Conservation (phyloP, 495 filamentous ascomycete genomes). For the Aspergillus baeticus region DNA sequence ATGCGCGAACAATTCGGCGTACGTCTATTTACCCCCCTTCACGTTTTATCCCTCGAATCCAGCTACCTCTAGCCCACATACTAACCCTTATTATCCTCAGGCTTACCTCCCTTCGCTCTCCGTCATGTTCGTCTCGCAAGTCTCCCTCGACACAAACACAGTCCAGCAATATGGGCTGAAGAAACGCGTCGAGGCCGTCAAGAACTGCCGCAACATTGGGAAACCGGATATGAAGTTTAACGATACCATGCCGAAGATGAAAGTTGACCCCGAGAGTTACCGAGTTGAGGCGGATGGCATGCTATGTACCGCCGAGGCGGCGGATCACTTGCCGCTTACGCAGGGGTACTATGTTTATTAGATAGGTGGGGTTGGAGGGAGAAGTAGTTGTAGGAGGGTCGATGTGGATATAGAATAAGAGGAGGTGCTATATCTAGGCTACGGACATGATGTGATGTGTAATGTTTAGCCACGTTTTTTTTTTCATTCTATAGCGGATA, state of each 20-base stretch:
- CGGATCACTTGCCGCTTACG: conserved; percentile 69
- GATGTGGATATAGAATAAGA: too few species aligned
- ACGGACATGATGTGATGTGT: too few species aligned
- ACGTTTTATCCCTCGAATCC: neutral
- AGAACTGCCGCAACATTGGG: conserved; percentile 72
- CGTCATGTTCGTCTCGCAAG: conserved; percentile 81
- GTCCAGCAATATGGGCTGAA: conserved; percentile 71
- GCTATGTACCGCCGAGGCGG: conserved; percentile 74
- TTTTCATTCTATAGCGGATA: too few species aligned
- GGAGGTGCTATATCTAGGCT: too few species aligned
- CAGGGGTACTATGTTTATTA: conserved; percentile 50
- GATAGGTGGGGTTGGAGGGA: too few species aligned
- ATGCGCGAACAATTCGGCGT: conserved; percentile 85
- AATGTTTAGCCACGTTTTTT: too few species aligned
- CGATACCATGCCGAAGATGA: conserved; percentile 84
- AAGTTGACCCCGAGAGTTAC: conserved; percentile 90
- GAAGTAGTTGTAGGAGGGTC: too few species aligned
- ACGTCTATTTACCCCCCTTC: conserved; percentile 27
- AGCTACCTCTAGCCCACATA: neutral
- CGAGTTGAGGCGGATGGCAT: conserved; percentile 83
- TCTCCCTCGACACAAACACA: conserved; percentile 61
- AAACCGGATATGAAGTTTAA: conserved; percentile 97
- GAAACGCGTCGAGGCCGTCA: conserved; percentile 80
- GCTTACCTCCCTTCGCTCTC: conserved; percentile 67
- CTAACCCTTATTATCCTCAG: too few species aligned